Evolutionary conservation across 108 stramenopile species (phyloP).

Genomic region (Pinguiococcus pyrenoidosus): DNA sequence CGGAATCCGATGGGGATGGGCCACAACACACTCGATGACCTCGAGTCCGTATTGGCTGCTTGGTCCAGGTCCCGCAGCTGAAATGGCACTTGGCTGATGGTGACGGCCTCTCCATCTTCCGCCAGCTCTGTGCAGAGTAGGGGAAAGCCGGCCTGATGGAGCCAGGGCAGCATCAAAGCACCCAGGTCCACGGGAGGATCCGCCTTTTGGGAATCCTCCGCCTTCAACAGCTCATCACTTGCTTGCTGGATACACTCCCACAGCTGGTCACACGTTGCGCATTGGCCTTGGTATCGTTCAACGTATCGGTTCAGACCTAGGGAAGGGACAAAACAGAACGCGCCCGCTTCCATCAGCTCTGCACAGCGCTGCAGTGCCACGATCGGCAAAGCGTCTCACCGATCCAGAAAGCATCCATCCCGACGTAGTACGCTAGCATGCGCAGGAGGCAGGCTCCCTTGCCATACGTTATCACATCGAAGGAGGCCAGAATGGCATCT

Average conservation of each 20-base stretch:
- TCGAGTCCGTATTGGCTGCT: too few species aligned
- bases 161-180: conserved; percentile 11
- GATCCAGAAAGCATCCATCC: conserved; percentile 2
- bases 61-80: too few species aligned
- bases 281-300: neutral
- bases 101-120: too few species aligned
- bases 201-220: conserved; percentile 2
- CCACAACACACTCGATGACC: too few species aligned
- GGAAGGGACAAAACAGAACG: neutral
- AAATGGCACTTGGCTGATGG: too few species aligned
- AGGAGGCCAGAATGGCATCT: conserved; percentile 12
- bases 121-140: conserved; percentile 3
- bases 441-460: conserved; percentile 22
- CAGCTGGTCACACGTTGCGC: neutral
- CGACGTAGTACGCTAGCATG: conserved; percentile 14
- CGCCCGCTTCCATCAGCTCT: neutral
- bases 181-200: neutral
- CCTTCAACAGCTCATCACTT: neutral
- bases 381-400: conserved; percentile 3
- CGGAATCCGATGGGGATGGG: too few species aligned
- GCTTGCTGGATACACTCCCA: neutral
- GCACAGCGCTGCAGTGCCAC: conserved; percentile 8
- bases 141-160: neutral
- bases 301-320: neutral
- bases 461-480: conserved; percentile 19